Conservation (phyloP, 1,284 basidiomycete species). For the Chalciporus sp. region DNA sequence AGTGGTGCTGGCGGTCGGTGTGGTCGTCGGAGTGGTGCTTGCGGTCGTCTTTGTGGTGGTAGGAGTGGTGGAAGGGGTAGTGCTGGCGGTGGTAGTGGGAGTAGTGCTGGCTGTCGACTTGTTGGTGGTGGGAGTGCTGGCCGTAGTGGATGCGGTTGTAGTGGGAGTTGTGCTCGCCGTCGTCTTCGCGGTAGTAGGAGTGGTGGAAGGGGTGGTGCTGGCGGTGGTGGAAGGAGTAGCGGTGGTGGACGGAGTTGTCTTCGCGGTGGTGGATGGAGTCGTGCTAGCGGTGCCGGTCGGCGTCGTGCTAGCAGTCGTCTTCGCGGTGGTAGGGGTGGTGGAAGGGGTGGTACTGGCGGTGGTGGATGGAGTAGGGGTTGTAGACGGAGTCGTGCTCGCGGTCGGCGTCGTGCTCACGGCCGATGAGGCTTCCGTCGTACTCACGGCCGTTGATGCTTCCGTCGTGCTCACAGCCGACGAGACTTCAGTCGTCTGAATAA, state of each 20-base stretch:
- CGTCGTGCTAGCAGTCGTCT: background rate
- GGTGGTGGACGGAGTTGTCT: background rate
- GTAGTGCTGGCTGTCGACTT: too few relatives aligned
- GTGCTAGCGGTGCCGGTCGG: background rate
- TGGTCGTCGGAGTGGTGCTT: background rate
- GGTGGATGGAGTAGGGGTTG: background rate
- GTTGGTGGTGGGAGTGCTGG: too few relatives aligned
- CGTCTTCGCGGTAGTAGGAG: background rate
- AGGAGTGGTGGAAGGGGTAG: background rate
- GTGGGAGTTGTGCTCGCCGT: background rate
- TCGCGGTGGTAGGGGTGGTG: background rate
- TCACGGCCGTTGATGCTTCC: too few relatives aligned
- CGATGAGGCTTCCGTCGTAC: too few relatives aligned
- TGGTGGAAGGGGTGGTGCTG: background rate
- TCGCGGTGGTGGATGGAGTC: background rate
- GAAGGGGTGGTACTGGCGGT: background rate
- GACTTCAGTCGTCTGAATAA: conserved; percentile 10
- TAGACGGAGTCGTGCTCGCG: conserved; percentile 4
- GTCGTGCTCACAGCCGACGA: too few relatives aligned
- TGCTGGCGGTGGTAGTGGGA: background rate
- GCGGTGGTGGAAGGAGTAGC: background rate
- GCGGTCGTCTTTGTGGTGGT: background rate
- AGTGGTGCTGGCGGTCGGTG: background rate
- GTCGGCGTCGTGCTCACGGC: too few relatives aligned
- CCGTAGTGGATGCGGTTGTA: too few relatives aligned